Percentiles rank a stretch among this genome's conserved stretches.
These are phyloP conservation scores for Blepharisma stoltei DNA, from an alignment of 73 alveolate species.

Conservation along the genomic window DNA sequence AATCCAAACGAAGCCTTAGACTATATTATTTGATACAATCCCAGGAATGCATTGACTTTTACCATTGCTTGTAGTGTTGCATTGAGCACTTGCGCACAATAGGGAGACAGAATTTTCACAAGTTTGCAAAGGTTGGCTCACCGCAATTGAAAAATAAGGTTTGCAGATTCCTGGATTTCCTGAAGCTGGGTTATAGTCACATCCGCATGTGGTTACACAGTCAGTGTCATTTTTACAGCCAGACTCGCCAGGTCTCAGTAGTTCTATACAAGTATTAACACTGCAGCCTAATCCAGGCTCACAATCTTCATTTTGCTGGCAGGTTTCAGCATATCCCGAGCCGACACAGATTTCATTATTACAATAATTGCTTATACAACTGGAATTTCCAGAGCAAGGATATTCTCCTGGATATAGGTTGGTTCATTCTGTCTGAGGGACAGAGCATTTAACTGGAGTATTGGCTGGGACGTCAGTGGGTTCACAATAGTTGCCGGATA, in stretches of 20 bases:
- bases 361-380: not conserved
- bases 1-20: too few species aligned
- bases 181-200: not conserved
- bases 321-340: not conserved
- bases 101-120: not conserved
- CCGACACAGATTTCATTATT: not conserved
- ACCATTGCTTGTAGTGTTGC: not conserved
- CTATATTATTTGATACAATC: not conserved
- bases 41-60: not conserved
- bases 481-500: too few species aligned
- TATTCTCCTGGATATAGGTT: conserved; percentile 8
- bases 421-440: not conserved
- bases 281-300: conserved; percentile 14
- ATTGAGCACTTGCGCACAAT: not conserved
- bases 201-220: conserved; percentile 22
- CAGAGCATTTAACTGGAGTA: not conserved
- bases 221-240: not conserved
- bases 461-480: too few species aligned
- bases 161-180: not conserved
- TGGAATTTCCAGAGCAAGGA: conserved; percentile 3
- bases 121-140: not conserved
- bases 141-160: conserved; percentile 15
- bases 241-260: not conserved
- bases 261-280: not conserved
- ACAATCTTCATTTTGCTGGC: not conserved